phyloP scores from a whole-genome alignment of 2,329 filamentous ascomycete genomes.

The Claviceps monticola region DNA sequence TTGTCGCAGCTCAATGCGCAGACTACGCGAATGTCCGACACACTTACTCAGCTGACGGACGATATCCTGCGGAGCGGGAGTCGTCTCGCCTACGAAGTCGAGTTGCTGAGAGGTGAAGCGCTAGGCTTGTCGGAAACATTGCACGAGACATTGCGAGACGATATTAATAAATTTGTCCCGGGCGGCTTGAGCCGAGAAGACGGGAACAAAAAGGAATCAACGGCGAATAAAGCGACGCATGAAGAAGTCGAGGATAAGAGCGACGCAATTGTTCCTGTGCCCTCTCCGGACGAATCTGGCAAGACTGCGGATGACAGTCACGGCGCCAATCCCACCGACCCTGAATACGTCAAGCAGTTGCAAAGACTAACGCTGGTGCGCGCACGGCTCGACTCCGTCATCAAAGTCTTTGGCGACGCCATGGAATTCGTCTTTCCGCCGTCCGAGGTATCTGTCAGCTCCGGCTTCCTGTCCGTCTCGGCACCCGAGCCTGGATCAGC shows the following conservation, averaged over 20 bases:
- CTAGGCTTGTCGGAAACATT: conserved; percentile 67
- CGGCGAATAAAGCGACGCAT: conserved; percentile 1
- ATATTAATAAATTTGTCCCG: conserved; percentile 61
- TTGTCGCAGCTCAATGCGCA: conserved; percentile 80
- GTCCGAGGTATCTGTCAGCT: conserved; percentile 69
- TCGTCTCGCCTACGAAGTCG: conserved; percentile 84
- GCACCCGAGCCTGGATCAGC: conserved; percentile 58
- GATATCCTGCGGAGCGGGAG: conserved; percentile 85
- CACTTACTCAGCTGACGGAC: conserved; percentile 80
- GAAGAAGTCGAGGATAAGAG: conserved; percentile 10
- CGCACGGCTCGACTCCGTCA: conserved; percentile 71
- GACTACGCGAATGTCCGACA: conserved; percentile 67
- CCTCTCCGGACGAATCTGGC: conserved; percentile 5
- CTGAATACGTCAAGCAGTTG: conserved; percentile 61
- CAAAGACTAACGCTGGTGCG: conserved; percentile 74
- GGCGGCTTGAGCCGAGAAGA: conserved; percentile 25
- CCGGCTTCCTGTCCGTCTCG: conserved; percentile 80
- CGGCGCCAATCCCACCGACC: conserved; percentile 28
- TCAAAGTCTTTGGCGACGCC: conserved; percentile 83
- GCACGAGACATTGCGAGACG: conserved; percentile 54
- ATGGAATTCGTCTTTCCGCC: conserved; percentile 93
- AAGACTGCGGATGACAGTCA: conserved; percentile 3
- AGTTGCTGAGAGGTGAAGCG: conserved; percentile 80
- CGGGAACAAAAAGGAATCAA: conserved; percentile 12
- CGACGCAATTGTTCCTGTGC: conserved; percentile 10